phyloP scores from a whole-genome alignment of 1,284 basidiomycete genomes.

The Cryptococcus sp. region DNA sequence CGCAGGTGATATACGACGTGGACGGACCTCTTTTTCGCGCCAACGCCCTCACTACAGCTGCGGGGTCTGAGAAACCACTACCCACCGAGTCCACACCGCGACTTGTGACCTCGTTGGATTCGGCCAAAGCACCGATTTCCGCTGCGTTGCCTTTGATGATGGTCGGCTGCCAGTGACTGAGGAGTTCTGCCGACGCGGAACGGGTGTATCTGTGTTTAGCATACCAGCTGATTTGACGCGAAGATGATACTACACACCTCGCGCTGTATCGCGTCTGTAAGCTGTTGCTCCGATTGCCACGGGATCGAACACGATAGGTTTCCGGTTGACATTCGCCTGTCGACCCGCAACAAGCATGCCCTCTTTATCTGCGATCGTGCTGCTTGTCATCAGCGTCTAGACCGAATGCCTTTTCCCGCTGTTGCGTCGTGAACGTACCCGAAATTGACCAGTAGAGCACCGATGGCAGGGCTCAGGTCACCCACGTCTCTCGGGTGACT shows the following conservation, averaged over 20 bases:
- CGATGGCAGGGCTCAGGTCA: conserved; percentile 70
- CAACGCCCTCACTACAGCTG: conserved; percentile 66
- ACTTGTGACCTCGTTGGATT: conserved; percentile 73
- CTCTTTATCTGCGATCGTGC: conserved; percentile 67
- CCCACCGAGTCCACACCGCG: conserved; percentile 88
- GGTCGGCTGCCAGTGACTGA: conserved; percentile 82
- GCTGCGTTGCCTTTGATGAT: conserved; percentile 96
- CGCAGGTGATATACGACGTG: neutral
- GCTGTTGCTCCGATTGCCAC: conserved; percentile 86
- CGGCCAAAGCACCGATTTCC: conserved; percentile 77
- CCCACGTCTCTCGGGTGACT: conserved; percentile 78
- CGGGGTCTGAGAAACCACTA: conserved; percentile 72
- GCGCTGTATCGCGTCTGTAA: conserved; percentile 64
- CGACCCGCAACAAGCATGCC: conserved; percentile 77
- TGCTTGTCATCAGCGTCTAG: conserved; percentile 6
- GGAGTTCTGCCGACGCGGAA: conserved; percentile 59
- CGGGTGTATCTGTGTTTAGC: neutral
- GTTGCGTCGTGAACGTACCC: conserved; percentile 54
- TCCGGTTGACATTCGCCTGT: conserved; percentile 69
- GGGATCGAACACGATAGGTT: conserved; percentile 88
- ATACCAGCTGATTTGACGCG: too few relatives aligned
- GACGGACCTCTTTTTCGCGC: conserved; percentile 73
- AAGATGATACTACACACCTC: conserved; percentile 40
- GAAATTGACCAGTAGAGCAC: conserved; percentile 82
- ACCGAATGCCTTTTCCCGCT: too few relatives aligned